Base-by-base conservation (phyloP, 2,329 filamentous ascomycete genomes). In the Zarea fungicola region DNA sequence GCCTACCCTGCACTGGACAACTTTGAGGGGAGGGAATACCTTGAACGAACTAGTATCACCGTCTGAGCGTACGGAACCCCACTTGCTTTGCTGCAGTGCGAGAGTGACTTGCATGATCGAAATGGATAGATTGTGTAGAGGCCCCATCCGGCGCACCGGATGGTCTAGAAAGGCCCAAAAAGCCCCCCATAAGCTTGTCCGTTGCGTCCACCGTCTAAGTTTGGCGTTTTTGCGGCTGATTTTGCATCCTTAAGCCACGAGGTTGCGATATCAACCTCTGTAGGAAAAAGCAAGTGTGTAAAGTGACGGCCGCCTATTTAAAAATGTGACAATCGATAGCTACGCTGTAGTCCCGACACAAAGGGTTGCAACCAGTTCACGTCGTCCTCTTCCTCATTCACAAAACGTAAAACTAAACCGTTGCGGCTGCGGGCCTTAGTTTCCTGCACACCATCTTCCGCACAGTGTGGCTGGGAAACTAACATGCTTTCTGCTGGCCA, bases 401-500 rank as follows among this genome's bases (percentile, higher is more conserved):
- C 43, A 13, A 32, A 16, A 36, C 18, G n/a, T 22, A 21, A 16
- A 5, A 5, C 23, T 37, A 48, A 35, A 41, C 37, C 43, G 42
- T 47, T 47, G 49, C 47, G 42, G 42, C 49, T 46, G 42, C 42
- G 43, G 49, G n/a, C 36, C 34, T 36, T 49, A n/a, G n/a, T n/a
- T n/a, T n/a, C n/a, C 19, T 39, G 11, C 41, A 43, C 40, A 42
- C 47, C 47, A 43, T 32, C 47, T 43, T 43, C n/a, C 14, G 14
- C 42, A 18, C 34, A 26, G 32, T 29, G 26, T 44, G 34, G 47
- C 41, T 44, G 19, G 47, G 16, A 25, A 40, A 40, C 44, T 41
- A 18, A 37, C 45, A 32, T 40, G 21, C 16, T 22, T 26, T 8
- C 21, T 42, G 25, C 6, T 22, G 16, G 19, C 19, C 28, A 18